Base-by-base conservation (phyloP, 805 yeast species). In the Komagataella populi region DNA sequence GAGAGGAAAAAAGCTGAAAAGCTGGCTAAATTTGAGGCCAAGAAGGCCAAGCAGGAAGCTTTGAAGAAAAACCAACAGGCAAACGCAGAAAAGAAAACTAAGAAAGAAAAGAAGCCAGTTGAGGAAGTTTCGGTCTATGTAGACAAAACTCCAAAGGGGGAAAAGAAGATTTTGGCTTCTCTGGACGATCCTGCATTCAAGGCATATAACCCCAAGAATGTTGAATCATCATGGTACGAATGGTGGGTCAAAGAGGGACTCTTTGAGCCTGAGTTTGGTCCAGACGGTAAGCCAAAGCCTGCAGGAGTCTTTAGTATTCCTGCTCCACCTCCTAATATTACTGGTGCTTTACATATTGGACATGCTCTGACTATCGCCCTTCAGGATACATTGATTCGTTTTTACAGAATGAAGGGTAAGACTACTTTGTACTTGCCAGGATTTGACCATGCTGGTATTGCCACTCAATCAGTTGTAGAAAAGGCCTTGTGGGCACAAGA, bases 281-380 rank as follows among this genome's bases (percentile, higher is more conserved):
- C 70, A 53, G 82, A 83, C 62, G 97, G 97, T 48, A 69, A 81
- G 48, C 62, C 79, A 58, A 83, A 83, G 64, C 86, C 93, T 46
- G 90, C 81, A 62, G 98, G 98, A 59, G 64, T 75, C 17, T 93
- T 91, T 70, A 77, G 84, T 55, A 87, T 93, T 61, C 97, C 98
- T 45, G 93, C 96, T n/a, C 99, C 99, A 45, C 99, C 99, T 55
- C 99, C 99, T 64, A 93, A 93, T 67, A 96, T 93, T 57, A 93
- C 99, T 48, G 99, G 99, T 71, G 97, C 98, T 48, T 77, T 93
- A 59, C 99, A 93, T 69, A 93, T 93, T 68, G 99, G 99, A 60
- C 99, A 93, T 69, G 99, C 98, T 24, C 77, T 93, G 66, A 93
- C 99, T 16, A 87, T 90, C 55, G 74, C 98, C 43, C 85, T 93